phyloP scores from a whole-genome alignment of 75 land plant species.

The Pseudotsuga menziesii region DNA sequence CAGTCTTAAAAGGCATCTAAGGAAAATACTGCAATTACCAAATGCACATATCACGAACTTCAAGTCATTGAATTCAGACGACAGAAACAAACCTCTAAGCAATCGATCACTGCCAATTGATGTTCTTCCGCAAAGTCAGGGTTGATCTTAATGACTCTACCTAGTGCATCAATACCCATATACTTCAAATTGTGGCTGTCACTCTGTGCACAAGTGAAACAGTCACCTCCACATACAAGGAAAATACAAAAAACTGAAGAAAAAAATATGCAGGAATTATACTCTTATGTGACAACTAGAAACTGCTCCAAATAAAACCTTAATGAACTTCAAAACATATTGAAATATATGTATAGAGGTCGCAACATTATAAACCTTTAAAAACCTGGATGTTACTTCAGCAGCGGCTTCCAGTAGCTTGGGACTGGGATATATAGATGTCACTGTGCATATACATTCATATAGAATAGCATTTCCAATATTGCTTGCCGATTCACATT shows the following conservation, averaged over 20 bases:
- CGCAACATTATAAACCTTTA: conserved; percentile 55
- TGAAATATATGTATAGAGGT: neutral
- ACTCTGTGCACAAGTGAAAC: conserved; percentile 52
- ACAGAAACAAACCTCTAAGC: conserved; percentile 76
- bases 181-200: conserved; percentile 90
- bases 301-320: neutral
- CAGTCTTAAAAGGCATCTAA: neutral
- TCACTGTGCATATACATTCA: conserved; percentile 84
- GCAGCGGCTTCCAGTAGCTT: conserved; percentile 80
- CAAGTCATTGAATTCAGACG: neutral
- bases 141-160: conserved; percentile 76
- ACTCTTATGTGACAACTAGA: neutral
- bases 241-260: too few species aligned
- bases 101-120: conserved; percentile 97
- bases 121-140: conserved; percentile 97
- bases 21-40: neutral
- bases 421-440: conserved; percentile 77
- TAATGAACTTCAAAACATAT: neutral
- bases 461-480: conserved; percentile 95
- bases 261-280: neutral
- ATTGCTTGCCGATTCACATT: conserved; percentile 69
- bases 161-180: conserved; percentile 95
- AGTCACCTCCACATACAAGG: neutral
- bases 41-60: neutral
- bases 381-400: conserved; percentile 75